A percentile compares a stretch with the other conserved stretches of the same genome.
phyloP scores from a whole-genome alignment of 1,139 yeast species.

The Kodamaea anthophila region DNA sequence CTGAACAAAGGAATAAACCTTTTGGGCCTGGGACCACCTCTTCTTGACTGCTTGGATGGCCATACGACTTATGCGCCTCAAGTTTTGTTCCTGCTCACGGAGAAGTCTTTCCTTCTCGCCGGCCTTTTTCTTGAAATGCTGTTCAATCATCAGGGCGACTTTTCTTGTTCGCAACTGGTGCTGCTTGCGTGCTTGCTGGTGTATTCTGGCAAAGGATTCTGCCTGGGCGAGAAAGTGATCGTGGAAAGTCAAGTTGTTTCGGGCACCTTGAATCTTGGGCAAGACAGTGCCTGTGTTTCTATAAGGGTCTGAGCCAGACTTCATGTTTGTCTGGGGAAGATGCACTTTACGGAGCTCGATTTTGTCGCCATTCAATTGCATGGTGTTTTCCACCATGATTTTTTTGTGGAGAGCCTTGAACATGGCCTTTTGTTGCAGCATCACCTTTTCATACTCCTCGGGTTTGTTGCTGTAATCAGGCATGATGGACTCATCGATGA shows the following conservation, averaged over 20 bases:
- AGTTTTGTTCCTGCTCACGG: constrained; percentile 63
- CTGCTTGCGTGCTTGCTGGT: constrained; percentile 59
- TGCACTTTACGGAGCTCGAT: constrained; percentile 40
- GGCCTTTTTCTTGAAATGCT: constrained; percentile 75
- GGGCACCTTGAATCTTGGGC: constrained; percentile 35
- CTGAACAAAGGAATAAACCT: constrained; percentile 57
- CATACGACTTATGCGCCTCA: constrained; percentile 64
- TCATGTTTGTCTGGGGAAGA: constrained; percentile 38
- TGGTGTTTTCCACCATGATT: constrained; percentile 28
- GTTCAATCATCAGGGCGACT: constrained; percentile 77
- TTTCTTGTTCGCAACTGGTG: constrained; percentile 67
- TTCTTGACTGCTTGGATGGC: constrained; percentile 82
- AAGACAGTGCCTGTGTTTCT: constrained; percentile 33
- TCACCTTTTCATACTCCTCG: constrained; percentile 28
- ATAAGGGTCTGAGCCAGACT: constrained; percentile 37
- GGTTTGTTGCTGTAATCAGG: constrained; percentile 28
- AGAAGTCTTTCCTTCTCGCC: constrained; percentile 84
- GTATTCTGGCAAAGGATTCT: constrained; percentile 60
- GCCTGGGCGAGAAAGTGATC: constrained; percentile 81
- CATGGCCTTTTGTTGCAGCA: constrained; percentile 27
- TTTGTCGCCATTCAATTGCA: constrained; percentile 39
- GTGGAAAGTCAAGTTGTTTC: constrained; percentile 47
- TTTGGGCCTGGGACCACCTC: constrained; percentile 87
- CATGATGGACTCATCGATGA: constrained; percentile 33
- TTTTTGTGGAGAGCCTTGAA: constrained; percentile 27